Conservation (phyloP, 1,139 yeast genomes). For the Zygosaccharomyces sapae region DNA sequence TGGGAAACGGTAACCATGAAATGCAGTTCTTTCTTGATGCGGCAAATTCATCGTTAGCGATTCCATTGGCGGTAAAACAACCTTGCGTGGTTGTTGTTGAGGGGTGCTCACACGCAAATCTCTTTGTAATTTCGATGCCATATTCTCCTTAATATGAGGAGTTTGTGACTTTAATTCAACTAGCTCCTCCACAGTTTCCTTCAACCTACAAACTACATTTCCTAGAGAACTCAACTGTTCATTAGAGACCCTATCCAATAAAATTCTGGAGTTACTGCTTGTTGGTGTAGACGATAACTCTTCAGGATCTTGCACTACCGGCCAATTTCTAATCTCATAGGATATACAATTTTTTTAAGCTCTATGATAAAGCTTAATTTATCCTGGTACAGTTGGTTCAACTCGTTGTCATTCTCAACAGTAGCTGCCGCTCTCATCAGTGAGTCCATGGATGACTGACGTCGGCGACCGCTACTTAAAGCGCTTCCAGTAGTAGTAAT, state of each 20-base stretch:
- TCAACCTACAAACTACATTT: constrained; percentile 6
- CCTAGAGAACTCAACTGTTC: constrained; percentile 12
- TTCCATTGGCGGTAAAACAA: constrained; percentile 14
- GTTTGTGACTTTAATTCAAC: constrained; percentile 11
- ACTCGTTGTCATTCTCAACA: constrained; percentile 10
- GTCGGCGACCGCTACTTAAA: constrained; percentile 5
- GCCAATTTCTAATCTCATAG: constrained; percentile 16
- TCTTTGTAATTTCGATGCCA: constrained; percentile 9
- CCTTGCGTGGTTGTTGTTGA: constrained; percentile 3
- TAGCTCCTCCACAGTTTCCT: constrained; percentile 9
- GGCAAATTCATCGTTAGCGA: constrained; percentile 12
- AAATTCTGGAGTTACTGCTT: neutral
- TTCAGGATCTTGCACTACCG: constrained; percentile 6
- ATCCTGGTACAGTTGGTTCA: constrained; percentile 14
- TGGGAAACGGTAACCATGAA: constrained; percentile 10
- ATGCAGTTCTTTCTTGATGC: constrained; percentile 6
- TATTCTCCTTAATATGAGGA: constrained; percentile 11
- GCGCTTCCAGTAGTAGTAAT: neutral
- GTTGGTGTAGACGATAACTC: neutral
- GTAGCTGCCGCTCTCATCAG: constrained; percentile 21
- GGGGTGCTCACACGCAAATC: constrained; percentile 1
- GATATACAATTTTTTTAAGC: constrained; percentile 14
- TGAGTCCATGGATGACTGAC: constrained; percentile 20
- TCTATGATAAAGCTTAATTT: constrained; percentile 16
- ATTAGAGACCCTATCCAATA: constrained; percentile 8